Percentiles rank a stretch among this genome's conserved stretches.
These are phyloP conservation scores for Ophiorrhiza pumila DNA, from an alignment of 257 asterid species.

Conservation along the genomic window DNA sequence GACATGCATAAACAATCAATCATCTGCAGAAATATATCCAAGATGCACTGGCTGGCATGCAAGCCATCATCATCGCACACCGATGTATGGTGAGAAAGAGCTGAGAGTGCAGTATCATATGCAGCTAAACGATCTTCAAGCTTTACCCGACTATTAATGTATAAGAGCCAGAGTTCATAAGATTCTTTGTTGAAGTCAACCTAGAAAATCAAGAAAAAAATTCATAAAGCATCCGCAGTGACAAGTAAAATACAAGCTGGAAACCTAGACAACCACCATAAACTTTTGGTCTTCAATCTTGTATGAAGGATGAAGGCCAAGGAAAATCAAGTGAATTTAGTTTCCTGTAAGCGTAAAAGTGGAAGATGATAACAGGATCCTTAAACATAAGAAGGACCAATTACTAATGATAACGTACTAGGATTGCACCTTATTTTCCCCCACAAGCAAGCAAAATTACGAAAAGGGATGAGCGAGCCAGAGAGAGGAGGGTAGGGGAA, in stretches of 20 bases:
- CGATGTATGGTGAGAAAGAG: constrained; percentile 28
- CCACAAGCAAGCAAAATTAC: background rate
- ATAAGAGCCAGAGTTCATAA: constrained; percentile 50
- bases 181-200: constrained; percentile 31
- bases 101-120: constrained; percentile 39
- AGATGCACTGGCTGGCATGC: constrained; percentile 33
- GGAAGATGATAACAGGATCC: background rate
- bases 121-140: constrained; percentile 41
- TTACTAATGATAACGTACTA: background rate
- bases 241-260: background rate
- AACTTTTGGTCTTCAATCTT: background rate
- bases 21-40: constrained; percentile 50
- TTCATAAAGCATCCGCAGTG: constrained; percentile 1
- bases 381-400: background rate
- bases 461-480: background rate
- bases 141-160: constrained; percentile 37
- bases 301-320: background rate
- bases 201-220: constrained; percentile 22
- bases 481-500: background rate
- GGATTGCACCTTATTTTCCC: background rate
- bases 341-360: background rate
- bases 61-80: constrained; percentile 18
- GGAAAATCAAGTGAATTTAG: background rate
- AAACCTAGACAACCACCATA: background rate
- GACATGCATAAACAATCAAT: constrained; percentile 40